Evolutionary conservation across 345 rosid genomes (phyloP), one percentile per base, ranked within the genome.

Genomic region (Citrus glauca): DNA sequence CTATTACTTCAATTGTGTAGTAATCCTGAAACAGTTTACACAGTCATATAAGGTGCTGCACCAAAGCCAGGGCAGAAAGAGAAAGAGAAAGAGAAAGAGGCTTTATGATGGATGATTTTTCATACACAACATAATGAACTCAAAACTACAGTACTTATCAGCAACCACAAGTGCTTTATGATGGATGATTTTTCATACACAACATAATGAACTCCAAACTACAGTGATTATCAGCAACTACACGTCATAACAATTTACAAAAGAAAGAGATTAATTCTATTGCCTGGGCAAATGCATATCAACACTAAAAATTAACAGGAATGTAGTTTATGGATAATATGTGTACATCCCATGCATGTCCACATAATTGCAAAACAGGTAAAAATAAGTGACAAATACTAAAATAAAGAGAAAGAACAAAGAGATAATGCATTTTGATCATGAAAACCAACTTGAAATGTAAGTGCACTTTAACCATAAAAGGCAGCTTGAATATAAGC

Each of bases 1-100:
- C 92, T 28, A 85, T 74, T 77, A 95, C 80, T 84, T 95, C 96
- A 86, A 95, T 65, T 66, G 61, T 48, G 79, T 74, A 91, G 79
- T 84, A 81, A 55, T 90, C 94, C 99, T 95, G 92, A n/a, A 66
- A 35, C 82, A 48, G 75, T 73, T 73, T 75, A 62, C 76, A 75
- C 77, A 77, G 45, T 45, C 33, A 53, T 10, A 40, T 66, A 14
- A 53, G 71, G 16, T 76, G 48, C 22, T 9, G 55, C 32, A 66
- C 20, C 35, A 42, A 28, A 35, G 17, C 9, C 8, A 19, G 37
- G 35, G n/a, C 42, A 4, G 24, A 75, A 8, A 24, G 13, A 69
- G 30, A 69, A n/a, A 48, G 14, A 75, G 71, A 75, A 32, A 55
- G 22, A 48, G 14, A 75, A 66, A 75, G 42, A 55, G 22, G 19